These are phyloP conservation scores for Jamesozyma gamospora DNA, from an alignment of 805 yeast species.

Conservation along the genomic window DNA sequence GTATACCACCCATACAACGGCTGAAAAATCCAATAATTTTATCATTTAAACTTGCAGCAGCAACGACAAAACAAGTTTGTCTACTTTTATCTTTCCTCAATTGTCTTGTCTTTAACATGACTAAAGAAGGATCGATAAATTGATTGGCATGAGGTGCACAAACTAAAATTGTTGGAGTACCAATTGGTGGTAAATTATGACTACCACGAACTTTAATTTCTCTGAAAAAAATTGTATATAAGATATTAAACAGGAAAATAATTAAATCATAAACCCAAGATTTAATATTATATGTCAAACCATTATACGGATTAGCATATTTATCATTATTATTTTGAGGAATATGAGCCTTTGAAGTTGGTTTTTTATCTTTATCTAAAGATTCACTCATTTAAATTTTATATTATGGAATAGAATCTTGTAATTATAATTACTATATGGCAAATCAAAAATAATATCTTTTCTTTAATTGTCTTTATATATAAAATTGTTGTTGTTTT, in stretches of 20 bases:
- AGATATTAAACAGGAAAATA: constrained; percentile 20
- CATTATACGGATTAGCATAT: constrained; percentile 22
- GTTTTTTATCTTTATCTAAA: background rate
- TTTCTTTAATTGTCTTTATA: too few relatives aligned
- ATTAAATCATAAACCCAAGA: constrained; percentile 26
- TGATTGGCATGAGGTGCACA: constrained; percentile 85
- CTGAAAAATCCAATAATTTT: constrained; percentile 68
- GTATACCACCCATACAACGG: constrained; percentile 64
- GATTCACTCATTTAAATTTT: too few relatives aligned
- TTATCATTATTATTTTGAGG: constrained; percentile 12
- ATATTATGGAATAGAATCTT: too few relatives aligned
- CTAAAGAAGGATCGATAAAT: constrained; percentile 70
- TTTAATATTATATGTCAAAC: constrained; percentile 14
- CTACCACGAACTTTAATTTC: constrained; percentile 66
- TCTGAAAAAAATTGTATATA: constrained; percentile 46
- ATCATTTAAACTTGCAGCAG: constrained; percentile 60
- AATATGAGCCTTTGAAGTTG: constrained; percentile 17
- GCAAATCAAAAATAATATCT: too few relatives aligned
- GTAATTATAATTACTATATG: too few relatives aligned
- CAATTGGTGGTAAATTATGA: constrained; percentile 22
- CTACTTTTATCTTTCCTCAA: constrained; percentile 40
- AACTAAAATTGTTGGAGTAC: constrained; percentile 56
- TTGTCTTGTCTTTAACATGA: constrained; percentile 64
- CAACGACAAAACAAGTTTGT: constrained; percentile 68
- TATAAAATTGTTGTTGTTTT: too few relatives aligned